These are phyloP conservation scores for Geotrichum citri-aurantii DNA, from an alignment of 1,139 yeast species.

Conservation along the genomic window DNA sequence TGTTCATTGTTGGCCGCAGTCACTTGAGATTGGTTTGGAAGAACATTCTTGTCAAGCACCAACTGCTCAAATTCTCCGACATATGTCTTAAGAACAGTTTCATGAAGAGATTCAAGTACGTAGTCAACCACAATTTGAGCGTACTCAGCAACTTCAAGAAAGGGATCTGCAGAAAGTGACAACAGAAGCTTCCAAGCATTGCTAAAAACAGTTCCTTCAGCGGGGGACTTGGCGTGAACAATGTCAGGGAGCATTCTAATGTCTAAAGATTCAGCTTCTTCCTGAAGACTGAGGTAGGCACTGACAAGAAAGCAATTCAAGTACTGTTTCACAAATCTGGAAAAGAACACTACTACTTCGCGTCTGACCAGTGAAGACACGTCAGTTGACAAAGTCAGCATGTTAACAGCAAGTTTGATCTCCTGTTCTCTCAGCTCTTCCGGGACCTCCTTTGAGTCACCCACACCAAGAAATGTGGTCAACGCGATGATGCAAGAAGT, in stretches of 20 bases:
- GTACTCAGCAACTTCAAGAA: slow-evolving; percentile 65
- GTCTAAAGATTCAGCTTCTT: slow-evolving; percentile 65
- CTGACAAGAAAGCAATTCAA: slow-evolving; percentile 73
- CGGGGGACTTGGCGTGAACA: slow-evolving; percentile 42
- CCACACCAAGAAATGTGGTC: slow-evolving; percentile 59
- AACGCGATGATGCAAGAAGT: slow-evolving; percentile 76
- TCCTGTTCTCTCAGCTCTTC: slow-evolving; percentile 41
- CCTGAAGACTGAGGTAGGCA: slow-evolving; percentile 81
- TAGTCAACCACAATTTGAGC: slow-evolving; percentile 75
- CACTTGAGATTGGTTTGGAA: slow-evolving; percentile 1
- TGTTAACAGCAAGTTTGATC: slow-evolving; percentile 41
- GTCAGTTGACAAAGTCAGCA: slow-evolving; percentile 57
- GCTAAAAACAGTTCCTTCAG: slow-evolving; percentile 55
- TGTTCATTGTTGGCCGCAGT: slow-evolving; percentile 1
- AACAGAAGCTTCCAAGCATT: slow-evolving; percentile 84
- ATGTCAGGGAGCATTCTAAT: slow-evolving; percentile 47
- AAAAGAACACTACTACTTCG: slow-evolving; percentile 73
- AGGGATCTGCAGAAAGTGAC: slow-evolving; percentile 84
- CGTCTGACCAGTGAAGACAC: slow-evolving; percentile 87
- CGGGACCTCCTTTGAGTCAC: slow-evolving; percentile 23
- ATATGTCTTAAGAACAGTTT: slow-evolving; percentile 47
- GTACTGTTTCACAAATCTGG: slow-evolving; percentile 67
- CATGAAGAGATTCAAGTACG: slow-evolving; percentile 59
- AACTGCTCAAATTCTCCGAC: slow-evolving; percentile 17
- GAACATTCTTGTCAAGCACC: slow-evolving; percentile 10